These are phyloP conservation scores for Phlegmacium glaucopus DNA, from an alignment of 768 basidiomycete species.

Conservation along the genomic window DNA sequence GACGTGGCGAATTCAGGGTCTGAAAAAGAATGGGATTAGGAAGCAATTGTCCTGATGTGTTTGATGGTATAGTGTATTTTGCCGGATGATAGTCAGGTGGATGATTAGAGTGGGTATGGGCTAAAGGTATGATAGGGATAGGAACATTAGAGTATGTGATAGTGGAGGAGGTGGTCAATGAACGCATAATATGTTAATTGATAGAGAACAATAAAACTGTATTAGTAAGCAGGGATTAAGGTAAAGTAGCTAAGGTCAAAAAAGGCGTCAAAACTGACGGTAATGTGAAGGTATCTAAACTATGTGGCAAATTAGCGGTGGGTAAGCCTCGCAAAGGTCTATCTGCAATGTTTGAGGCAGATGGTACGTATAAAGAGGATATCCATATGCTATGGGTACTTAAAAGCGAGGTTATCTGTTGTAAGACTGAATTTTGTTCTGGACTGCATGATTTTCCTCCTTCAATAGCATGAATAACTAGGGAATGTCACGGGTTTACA, in stretches of 20 bases:
- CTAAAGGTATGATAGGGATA: too few relatives aligned
- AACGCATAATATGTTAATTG: too few relatives aligned
- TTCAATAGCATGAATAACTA: conserved; percentile 18
- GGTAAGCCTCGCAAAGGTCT: conserved; percentile 17
- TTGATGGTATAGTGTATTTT: neutral
- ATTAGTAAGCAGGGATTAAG: too few relatives aligned
- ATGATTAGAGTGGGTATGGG: too few relatives aligned
- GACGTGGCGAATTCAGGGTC: neutral
- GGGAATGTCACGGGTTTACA: too few relatives aligned
- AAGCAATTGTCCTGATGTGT: neutral
- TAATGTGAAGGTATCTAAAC: neutral
- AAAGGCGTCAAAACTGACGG: neutral
- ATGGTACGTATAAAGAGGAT: conserved; percentile 20
- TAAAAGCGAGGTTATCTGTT: conserved; percentile 19
- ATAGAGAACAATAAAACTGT: too few relatives aligned
- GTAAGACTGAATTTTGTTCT: conserved; percentile 26
- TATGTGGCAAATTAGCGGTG: neutral
- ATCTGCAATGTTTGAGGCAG: conserved; percentile 18
- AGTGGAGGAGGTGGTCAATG: too few relatives aligned
- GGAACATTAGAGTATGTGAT: too few relatives aligned
- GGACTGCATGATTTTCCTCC: conserved; percentile 22
- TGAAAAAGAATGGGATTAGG: neutral
- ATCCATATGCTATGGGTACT: conserved; percentile 23
- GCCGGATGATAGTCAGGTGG: too few relatives aligned
- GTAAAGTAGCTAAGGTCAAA: neutral